Base-by-base conservation (phyloP, 1,284 basidiomycete species). In the Naganishia albida region DNA sequence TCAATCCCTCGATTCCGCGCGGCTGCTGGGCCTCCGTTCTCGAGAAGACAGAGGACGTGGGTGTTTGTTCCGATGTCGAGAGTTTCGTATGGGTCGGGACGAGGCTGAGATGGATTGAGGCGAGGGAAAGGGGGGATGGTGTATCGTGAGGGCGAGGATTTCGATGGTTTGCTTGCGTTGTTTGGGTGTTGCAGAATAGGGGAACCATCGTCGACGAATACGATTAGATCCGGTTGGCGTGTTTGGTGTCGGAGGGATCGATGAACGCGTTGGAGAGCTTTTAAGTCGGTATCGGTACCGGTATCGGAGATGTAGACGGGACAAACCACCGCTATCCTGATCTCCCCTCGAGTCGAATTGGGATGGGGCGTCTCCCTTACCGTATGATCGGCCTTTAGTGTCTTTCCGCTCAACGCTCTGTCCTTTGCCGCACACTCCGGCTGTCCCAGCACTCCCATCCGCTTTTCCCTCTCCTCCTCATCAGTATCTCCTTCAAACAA, bases 191-290 rank as follows among this genome's bases (percentile, higher is more conserved):
- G 7, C 7, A 20, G 28, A 0, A 50, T 20, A 2, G 56, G 46
- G 16, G 46, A 60, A 7, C 46, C 46, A 34, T 60, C 56, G 25
- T 60, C 56, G 46, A 60, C 34, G 43, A 60, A 50, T 3, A 60
- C 23, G 12, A 60, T 30, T 20, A 49, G n/a, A 20, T 60, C 34
- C 6, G 56, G 56, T 30, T 38, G 13, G 34, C 28, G 56, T 38
- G 34, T 49, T 39, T 60, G 56, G 13, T 15, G 2, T 7, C 2
- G 15, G 10, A 50, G 46, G 3, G 44, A 39, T 3, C 26, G 40
- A 28, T 23, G 20, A 2, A 50, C 40, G 4, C 20, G 20, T 16
- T 28, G 12, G 15, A 60, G 34, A 15, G 56, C 28, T 34, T 34
- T 34, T n/a, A n/a, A n/a, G 26, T 23, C 12, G 15, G 34, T 16